A percentile compares a stretch with the other conserved stretches of the same genome.
These are phyloP conservation scores for Fallopia convolvulus DNA, from an alignment of 148 eudicot species.

Conservation along the genomic window DNA sequence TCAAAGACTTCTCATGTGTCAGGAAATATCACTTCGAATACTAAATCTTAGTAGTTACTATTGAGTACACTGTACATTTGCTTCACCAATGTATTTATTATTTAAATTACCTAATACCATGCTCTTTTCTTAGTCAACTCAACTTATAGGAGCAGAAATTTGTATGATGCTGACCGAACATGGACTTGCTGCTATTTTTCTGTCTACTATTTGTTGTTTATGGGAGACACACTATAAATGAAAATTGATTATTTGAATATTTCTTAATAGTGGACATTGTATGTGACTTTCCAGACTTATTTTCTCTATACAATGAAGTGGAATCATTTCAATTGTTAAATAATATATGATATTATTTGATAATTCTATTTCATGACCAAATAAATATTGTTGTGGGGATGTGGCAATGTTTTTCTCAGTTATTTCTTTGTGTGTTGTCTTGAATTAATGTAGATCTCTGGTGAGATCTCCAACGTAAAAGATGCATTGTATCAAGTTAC, in stretches of 20 bases:
- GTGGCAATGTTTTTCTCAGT: background rate
- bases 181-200: background rate
- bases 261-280: background rate
- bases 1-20: background rate
- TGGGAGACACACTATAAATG: background rate
- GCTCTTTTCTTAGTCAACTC: background rate
- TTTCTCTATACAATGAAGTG: background rate
- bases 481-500: constrained; percentile 68
- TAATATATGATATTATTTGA: background rate
- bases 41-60: background rate
- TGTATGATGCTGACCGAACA: background rate
- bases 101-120: background rate
- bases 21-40: background rate
- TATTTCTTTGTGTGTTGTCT: constrained; percentile 1
- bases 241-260: background rate
- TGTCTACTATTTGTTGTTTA: background rate
- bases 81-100: background rate
- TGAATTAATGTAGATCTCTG: constrained; percentile 47
- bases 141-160: background rate
- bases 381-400: background rate
- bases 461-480: constrained; percentile 56
- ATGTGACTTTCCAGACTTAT: background rate
- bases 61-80: background rate
- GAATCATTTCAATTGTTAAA: background rate
- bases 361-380: background rate